These are phyloP conservation scores for Colletotrichum camelliae DNA, from an alignment of 2,329 filamentous ascomycete genomes.

Conservation along the genomic window DNA sequence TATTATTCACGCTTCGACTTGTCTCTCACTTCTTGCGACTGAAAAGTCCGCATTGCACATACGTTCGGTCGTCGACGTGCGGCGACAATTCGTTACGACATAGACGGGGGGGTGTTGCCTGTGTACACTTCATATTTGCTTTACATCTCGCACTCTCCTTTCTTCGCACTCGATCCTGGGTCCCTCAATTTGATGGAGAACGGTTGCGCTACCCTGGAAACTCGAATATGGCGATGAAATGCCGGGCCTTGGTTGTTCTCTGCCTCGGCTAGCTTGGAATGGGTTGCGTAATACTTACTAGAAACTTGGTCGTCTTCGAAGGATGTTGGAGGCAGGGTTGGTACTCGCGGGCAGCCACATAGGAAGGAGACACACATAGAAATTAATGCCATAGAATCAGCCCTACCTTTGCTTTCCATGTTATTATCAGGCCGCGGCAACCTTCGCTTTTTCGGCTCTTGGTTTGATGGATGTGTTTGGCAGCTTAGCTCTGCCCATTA, in stretches of 20 bases:
- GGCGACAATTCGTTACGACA: background rate
- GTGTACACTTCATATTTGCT: conserved; percentile 2
- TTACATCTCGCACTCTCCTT: conserved; percentile 3
- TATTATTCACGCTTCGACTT: conserved; percentile 8
- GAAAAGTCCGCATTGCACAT: conserved; percentile 8
- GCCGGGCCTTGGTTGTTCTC: background rate
- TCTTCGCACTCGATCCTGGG: background rate
- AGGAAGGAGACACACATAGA: background rate
- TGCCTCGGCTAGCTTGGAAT: conserved; percentile 6
- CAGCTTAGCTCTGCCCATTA: background rate
- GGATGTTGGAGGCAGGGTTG: background rate
- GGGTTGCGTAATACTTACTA: background rate
- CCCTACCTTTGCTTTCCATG: background rate
- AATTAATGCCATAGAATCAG: background rate
- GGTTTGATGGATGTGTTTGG: background rate
- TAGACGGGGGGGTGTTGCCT: background rate
- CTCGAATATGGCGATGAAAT: background rate
- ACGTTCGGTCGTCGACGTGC: background rate
- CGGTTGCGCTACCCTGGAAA: background rate
- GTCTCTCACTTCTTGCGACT: conserved; percentile 7
- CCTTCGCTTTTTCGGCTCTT: background rate
- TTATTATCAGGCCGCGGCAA: background rate
- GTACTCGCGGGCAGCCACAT: background rate
- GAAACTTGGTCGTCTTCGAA: background rate
- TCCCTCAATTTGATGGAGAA: background rate